phyloP scores from a whole-genome alignment of 2,329 filamentous ascomycete species.

The Colletotrichum melonis region DNA sequence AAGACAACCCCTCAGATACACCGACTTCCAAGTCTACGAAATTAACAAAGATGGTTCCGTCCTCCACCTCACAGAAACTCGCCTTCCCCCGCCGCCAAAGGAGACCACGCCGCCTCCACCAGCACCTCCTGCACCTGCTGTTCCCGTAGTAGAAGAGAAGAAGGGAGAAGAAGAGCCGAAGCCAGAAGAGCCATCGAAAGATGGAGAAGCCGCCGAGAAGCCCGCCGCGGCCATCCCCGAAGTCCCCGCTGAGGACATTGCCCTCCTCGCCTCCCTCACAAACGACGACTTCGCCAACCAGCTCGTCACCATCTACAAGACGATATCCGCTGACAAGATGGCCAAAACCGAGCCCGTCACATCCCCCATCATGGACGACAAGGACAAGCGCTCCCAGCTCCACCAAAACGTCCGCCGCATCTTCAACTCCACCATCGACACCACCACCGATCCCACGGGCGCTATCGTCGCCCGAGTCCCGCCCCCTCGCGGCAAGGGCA shows the following conservation, averaged over 20 bases:
- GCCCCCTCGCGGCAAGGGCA: slow-evolving; percentile 48
- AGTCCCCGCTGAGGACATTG: slow-evolving; percentile 45
- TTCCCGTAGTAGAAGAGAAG: slow-evolving; percentile 32
- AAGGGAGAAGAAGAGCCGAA: slow-evolving; percentile 35
- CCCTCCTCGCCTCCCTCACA: slow-evolving; percentile 52
- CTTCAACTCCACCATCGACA: slow-evolving; percentile 83
- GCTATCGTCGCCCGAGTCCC: slow-evolving; percentile 77
- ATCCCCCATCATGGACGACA: slow-evolving; percentile 57
- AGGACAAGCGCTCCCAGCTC: slow-evolving; percentile 57
- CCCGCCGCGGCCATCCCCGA: slow-evolving; percentile 36
- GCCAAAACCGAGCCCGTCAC: slow-evolving; percentile 47
- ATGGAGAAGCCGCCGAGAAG: slow-evolving; percentile 41
- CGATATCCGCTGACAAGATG: slow-evolving; percentile 44
- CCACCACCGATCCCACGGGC: slow-evolving; percentile 68
- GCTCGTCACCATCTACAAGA: slow-evolving; percentile 54
- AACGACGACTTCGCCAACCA: slow-evolving; percentile 52
- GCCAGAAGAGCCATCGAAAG: slow-evolving; percentile 22
- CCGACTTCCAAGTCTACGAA: slow-evolving; percentile 93
- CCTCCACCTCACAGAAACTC: slow-evolving; percentile 68
- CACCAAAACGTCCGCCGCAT: slow-evolving; percentile 79
- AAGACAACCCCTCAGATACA: slow-evolving; percentile 68
- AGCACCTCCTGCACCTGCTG: slow-evolving; percentile 4
- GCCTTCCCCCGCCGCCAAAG: slow-evolving; percentile 25
- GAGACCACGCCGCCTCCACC: slow-evolving; percentile 20
- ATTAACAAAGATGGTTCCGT: slow-evolving; percentile 82